phyloP scores from a whole-genome alignment of 2,329 filamentous ascomycete species.

The Penicillium janthinellum region DNA sequence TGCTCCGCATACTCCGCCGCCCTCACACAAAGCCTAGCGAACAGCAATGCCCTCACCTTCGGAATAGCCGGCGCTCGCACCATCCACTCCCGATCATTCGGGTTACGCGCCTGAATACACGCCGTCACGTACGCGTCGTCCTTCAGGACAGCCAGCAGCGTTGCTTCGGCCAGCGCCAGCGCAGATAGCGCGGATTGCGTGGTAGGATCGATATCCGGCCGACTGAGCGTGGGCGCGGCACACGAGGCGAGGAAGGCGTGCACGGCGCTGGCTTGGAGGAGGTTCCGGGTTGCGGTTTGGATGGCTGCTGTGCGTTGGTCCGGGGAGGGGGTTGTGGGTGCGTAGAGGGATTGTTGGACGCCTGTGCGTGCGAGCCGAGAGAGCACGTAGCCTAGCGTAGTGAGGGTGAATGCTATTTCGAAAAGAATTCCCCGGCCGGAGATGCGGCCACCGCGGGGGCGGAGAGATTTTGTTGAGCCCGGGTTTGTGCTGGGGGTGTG shows the following conservation, averaged over 20 bases:
- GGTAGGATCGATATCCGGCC: slow-evolving; percentile 51
- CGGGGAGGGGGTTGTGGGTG: slow-evolving; percentile 61
- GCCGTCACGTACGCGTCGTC: slow-evolving; percentile 89
- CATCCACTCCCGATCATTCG: slow-evolving; percentile 93
- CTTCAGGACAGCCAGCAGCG: slow-evolving; percentile 84
- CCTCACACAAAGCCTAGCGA: slow-evolving; percentile 82
- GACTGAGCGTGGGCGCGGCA: slow-evolving; percentile 26
- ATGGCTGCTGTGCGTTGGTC: slow-evolving; percentile 72
- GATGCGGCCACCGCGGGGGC: slow-evolving; percentile 65
- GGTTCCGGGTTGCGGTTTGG: slow-evolving; percentile 71
- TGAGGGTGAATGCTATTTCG: slow-evolving; percentile 78
- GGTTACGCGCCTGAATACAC: slow-evolving; percentile 78
- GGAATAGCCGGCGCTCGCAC: slow-evolving; percentile 85
- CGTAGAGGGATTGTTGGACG: slow-evolving; percentile 70
- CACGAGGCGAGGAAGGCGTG: slow-evolving; percentile 69
- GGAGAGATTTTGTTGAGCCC: slow-evolving; percentile 11
- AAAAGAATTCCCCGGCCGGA: slow-evolving; percentile 75
- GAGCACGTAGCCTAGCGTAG: slow-evolving; percentile 74
- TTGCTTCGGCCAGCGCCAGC: slow-evolving; percentile 82
- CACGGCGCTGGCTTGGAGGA: slow-evolving; percentile 77
- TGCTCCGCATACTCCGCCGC: slow-evolving; percentile 84
- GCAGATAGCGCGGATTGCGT: slow-evolving; percentile 48
- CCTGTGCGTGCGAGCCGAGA: slow-evolving; percentile 71
- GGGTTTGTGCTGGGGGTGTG: neutral
- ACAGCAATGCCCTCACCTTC: slow-evolving; percentile 84